Evolutionary conservation across 108 stramenopile genomes (phyloP).

Genomic region (Cafeteria roenbergensis): DNA sequence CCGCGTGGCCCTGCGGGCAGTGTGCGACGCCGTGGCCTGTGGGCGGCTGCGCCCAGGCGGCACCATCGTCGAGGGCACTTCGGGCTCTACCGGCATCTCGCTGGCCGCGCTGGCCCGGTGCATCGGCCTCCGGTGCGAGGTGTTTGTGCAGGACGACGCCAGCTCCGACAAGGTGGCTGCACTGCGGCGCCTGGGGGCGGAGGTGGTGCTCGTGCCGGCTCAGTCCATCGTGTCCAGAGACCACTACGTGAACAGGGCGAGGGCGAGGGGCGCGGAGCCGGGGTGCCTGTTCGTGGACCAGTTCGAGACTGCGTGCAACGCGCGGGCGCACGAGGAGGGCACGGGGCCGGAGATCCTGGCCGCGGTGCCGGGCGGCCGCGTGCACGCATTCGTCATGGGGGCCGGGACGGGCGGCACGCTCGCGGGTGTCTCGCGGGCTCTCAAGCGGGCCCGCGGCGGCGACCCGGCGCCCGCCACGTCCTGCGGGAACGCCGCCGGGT

Average conservation of each 20-base stretch:
- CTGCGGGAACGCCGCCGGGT: no score
- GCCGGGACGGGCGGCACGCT: constrained; percentile 66
- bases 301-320: constrained; percentile 61
- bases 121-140: constrained; percentile 60
- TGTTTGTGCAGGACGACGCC: constrained; percentile 81
- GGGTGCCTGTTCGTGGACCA: constrained; percentile 46
- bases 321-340: constrained; percentile 53
- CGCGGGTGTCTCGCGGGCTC: constrained; percentile 57
- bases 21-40: constrained; percentile 28
- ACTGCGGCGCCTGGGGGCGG: constrained; percentile 31
- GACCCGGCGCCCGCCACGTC: no score
- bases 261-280: constrained; percentile 35
- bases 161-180: constrained; percentile 25
- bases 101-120: constrained; percentile 67
- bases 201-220: constrained; percentile 30
- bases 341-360: constrained; percentile 67
- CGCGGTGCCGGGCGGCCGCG: constrained; percentile 39
- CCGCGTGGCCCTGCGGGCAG: constrained; percentile 38
- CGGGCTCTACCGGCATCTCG: constrained; percentile 83
- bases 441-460: no score
- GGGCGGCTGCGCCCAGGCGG: constrained; percentile 33
- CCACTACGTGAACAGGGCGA: constrained; percentile 55
- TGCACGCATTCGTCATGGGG: constrained; percentile 55
- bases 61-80: constrained; percentile 48
- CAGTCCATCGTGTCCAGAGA: constrained; percentile 40